Evolutionary conservation across 2,329 filamentous ascomycete genomes (phyloP), one percentile per base, ranked within the genome.

Genomic region (Aureobasidium sp.): DNA sequence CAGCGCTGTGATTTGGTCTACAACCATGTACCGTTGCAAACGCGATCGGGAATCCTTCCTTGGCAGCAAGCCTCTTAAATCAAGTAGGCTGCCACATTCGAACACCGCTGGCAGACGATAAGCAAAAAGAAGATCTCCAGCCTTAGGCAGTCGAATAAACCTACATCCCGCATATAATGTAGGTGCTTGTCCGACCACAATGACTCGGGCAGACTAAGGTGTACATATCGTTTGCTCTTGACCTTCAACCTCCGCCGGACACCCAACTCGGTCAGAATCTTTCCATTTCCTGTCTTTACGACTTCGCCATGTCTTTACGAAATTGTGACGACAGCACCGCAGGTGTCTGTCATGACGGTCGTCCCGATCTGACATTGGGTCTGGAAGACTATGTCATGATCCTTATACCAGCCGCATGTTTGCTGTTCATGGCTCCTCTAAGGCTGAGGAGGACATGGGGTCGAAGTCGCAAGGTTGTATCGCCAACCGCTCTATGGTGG

Each of bases 351-450:
- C 57, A 51, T 51, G 45, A 45, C 11, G 57, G 57, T 20, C 57
- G 57, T 9, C 57, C 57, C 9, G 70, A 69, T 51, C 68, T 72
- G 62, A 71, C 70, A 15, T 56, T 71, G 11, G 62, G 66, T 31
- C 70, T 71, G 31, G 69, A 71, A 56, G 67, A 71, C 44, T 70
- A 65, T 67, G 63, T 70, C 31, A 61, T 71, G 20, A 67, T 68
- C 3, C 63, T 71, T 6, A 63, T 71, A 25, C 69, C 69, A 0
- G 67, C 70, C 34, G 67, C 66, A 31, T 44, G 64, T 37, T 61
- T 71, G n/a, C 61, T 70, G 5, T 49, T 71, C 17, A 64, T 71
- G 27, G 69, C 68, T 11, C 68, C 69, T 20, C 12, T 70, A 8
- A 68, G 70, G 63, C 65, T 71, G 42, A 65, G 64, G 34, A 71